phyloP scores from a whole-genome alignment of 176 grass and related monocot genomes.

The Alloteropsis semialata region DNA sequence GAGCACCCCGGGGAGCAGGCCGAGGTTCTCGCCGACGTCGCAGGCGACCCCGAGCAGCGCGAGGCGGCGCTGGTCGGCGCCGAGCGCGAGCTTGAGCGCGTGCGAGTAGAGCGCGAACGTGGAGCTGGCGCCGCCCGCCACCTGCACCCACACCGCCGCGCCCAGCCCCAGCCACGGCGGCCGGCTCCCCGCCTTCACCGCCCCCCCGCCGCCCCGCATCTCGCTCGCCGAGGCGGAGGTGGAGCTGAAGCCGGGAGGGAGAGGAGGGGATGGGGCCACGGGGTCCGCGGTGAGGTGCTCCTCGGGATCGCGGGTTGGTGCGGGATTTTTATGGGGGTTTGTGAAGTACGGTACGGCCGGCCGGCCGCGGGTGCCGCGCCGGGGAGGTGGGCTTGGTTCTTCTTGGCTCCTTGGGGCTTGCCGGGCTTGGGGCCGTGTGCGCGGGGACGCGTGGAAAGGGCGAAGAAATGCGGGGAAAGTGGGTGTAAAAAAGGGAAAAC shows the following conservation, averaged over 20 bases:
- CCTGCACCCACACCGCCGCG: slow-evolving; percentile 80
- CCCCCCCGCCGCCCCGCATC: slow-evolving; percentile 32
- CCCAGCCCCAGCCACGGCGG: slow-evolving; percentile 83
- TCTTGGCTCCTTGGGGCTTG: not conserved
- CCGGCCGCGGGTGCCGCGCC: not conserved
- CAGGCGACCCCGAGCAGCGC: slow-evolving; percentile 82
- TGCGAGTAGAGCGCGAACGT: slow-evolving; percentile 96
- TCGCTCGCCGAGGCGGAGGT: not conserved
- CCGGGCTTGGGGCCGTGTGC: not conserved
- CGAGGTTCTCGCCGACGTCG: slow-evolving; percentile 86
- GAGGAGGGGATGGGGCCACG: accelerated
- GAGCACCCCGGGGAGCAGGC: slow-evolving; percentile 64
- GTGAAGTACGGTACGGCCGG: not conserved
- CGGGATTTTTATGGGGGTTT: not conserved
- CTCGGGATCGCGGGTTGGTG: not conserved
- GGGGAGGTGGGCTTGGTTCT: not conserved
- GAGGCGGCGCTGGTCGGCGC: slow-evolving; percentile 71
- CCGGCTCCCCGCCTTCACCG: slow-evolving; percentile 78
- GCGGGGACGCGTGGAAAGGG: not conserved
- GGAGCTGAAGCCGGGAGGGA: not conserved
- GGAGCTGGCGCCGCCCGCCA: slow-evolving; percentile 63
- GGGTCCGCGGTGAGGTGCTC: not conserved
- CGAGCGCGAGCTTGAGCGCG: slow-evolving; percentile 65
- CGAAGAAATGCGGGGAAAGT: not conserved
- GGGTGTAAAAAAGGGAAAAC: not conserved